Evolutionary conservation across 495 filamentous ascomycete genomes (phyloP).

Genomic region (Aspergillus incahuasiensis): DNA sequence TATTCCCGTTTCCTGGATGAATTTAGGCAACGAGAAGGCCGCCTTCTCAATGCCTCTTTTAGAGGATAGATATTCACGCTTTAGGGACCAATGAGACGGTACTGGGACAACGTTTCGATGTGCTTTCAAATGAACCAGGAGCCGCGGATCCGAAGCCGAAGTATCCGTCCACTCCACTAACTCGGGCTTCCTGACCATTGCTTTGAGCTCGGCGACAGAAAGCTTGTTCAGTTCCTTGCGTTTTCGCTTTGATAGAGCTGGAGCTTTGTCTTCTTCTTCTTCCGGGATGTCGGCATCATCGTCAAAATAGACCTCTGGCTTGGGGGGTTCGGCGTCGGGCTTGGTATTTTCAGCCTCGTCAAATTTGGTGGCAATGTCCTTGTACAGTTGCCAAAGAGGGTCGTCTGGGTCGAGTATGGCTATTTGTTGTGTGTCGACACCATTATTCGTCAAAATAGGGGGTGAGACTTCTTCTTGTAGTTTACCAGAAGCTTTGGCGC

Average conservation of each 20-base stretch:
- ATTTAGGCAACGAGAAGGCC: conserved; percentile 87
- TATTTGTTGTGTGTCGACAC: conserved; percentile 28
- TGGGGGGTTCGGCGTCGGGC: conserved; percentile 62
- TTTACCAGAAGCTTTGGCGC: neutral
- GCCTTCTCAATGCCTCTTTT: conserved; percentile 95
- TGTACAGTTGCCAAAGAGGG: conserved; percentile 78
- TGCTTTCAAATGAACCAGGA: conserved; percentile 90
- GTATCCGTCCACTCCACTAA: conserved; percentile 97
- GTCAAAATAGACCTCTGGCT: conserved; percentile 81
- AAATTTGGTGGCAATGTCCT: conserved; percentile 73
- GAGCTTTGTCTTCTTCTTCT: conserved; percentile 60
- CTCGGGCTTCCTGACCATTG: conserved; percentile 84
- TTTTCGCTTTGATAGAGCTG: conserved; percentile 87
- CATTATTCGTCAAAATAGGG: conserved; percentile 19
- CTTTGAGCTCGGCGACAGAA: conserved; percentile 91
- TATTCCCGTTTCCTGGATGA: conserved; percentile 96
- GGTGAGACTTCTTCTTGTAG: neutral
- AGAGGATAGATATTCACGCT: conserved; percentile 92
- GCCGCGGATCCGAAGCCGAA: conserved; percentile 81
- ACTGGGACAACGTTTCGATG: conserved; percentile 95
- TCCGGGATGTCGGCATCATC: conserved; percentile 87
- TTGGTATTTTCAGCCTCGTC: conserved; percentile 54
- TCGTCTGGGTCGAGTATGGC: conserved; percentile 57
- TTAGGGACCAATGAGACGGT: conserved; percentile 87
- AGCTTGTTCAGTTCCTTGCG: conserved; percentile 85